Evolutionary conservation across 805 yeast genomes (phyloP).

Genomic region (Nakazawaea holstii): DNA sequence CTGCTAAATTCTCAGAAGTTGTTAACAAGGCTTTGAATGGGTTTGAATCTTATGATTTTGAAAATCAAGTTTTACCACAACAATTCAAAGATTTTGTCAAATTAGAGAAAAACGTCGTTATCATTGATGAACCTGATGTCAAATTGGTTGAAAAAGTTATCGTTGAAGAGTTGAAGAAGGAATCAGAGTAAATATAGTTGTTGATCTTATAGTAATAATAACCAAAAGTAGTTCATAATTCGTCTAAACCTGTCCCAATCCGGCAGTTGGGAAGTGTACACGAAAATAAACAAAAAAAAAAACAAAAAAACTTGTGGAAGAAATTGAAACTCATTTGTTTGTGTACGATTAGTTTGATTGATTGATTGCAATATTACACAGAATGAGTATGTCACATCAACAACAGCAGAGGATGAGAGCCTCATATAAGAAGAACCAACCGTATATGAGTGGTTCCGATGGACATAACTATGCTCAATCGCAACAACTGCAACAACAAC

Average conservation of each 20-base stretch:
- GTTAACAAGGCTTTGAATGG: slow-evolving; percentile 73
- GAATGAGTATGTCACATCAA: slow-evolving; percentile 3
- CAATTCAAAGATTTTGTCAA: slow-evolving; percentile 71
- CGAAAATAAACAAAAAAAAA: background rate
- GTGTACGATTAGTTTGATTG: background rate
- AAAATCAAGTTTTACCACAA: slow-evolving; percentile 80
- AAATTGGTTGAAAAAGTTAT: slow-evolving; percentile 73
- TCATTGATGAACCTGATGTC: slow-evolving; percentile 66
- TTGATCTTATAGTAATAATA: too few relatives aligned
- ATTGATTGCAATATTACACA: background rate
- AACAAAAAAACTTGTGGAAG: background rate
- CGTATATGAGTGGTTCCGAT: background rate
- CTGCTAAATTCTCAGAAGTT: slow-evolving; percentile 97
- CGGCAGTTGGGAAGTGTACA: background rate
- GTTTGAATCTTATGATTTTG: slow-evolving; percentile 76
- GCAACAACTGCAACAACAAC: slow-evolving; percentile 1
- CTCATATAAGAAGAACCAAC: slow-evolving; percentile 1
- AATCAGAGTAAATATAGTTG: slow-evolving; percentile 11
- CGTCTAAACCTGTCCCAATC: background rate
- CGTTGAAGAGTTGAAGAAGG: slow-evolving; percentile 60
- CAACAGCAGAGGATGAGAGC: slow-evolving; percentile 6
- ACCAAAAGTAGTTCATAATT: too few relatives aligned
- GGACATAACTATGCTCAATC: background rate
- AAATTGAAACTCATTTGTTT: too few relatives aligned
- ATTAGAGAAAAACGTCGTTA: slow-evolving; percentile 69